Evolutionary conservation across 2,329 filamentous ascomycete species (phyloP).

Genomic region (Colletotrichum chrysophilum): DNA sequence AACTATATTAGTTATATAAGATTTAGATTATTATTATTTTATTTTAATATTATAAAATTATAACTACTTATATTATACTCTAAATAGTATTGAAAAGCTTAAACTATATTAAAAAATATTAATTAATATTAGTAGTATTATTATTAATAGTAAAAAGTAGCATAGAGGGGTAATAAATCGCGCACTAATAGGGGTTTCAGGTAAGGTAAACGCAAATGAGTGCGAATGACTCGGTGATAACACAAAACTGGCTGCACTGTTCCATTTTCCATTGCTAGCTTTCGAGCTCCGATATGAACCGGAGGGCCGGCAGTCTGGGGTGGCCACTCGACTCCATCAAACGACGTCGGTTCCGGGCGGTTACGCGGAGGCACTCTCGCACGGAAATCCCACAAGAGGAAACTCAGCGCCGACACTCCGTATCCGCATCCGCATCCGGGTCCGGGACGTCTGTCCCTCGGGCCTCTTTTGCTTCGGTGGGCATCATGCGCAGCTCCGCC

Average conservation of each 20-base stretch:
- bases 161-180: no score
- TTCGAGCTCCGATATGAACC: background rate
- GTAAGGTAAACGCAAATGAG: no score
- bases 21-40: no score
- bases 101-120: no score
- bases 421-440: slow-evolving; percentile 15
- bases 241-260: background rate
- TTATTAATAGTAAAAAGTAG: no score
- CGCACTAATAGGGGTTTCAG: no score
- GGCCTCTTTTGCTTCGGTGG: background rate
- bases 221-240: background rate
- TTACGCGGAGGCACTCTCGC: background rate
- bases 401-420: background rate
- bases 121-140: no score
- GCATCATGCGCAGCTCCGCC: background rate
- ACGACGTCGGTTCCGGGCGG: background rate
- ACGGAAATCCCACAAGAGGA: background rate
- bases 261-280: background rate
- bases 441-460: background rate
- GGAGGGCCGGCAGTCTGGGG: background rate
- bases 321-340: background rate
- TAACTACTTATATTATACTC: no score
- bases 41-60: no score
- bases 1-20: no score
- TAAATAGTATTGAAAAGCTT: no score